Percentiles rank a stretch among this genome's conserved stretches.
These are phyloP conservation scores for Penstemon barbatus DNA, from an alignment of 257 asterid species.

Conservation along the genomic window DNA sequence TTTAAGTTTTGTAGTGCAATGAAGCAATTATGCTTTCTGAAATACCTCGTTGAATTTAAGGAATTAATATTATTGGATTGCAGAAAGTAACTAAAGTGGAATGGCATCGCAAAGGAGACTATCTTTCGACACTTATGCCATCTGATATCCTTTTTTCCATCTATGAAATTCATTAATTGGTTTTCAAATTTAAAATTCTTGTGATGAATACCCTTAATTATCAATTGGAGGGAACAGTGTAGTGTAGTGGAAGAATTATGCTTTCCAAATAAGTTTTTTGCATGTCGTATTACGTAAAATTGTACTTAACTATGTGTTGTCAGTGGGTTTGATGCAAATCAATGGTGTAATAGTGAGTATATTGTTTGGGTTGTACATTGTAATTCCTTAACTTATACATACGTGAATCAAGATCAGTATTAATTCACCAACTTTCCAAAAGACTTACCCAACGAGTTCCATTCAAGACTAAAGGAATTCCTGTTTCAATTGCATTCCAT, in stretches of 20 bases:
- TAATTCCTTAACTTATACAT: constrained; percentile 58
- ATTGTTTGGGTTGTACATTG: constrained; percentile 25
- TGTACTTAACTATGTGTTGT: constrained; percentile 2
- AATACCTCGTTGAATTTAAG: constrained; percentile 19
- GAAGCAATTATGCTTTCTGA: constrained; percentile 7
- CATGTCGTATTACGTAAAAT: constrained; percentile 3
- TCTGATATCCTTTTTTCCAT: constrained; percentile 83
- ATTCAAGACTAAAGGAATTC: constrained; percentile 85
- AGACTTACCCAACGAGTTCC: constrained; percentile 69
- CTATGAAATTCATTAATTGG: constrained; percentile 24
- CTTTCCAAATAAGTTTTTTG: constrained; percentile 11
- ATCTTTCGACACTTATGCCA: constrained; percentile 84
- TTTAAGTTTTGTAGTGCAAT: constrained; percentile 3
- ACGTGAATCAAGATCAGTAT: constrained; percentile 82
- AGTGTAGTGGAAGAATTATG: constrained; percentile 3
- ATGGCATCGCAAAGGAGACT: constrained; percentile 99
- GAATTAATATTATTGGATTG: constrained; percentile 31
- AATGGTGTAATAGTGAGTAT: not conserved
- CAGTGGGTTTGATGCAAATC: not conserved
- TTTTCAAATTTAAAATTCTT: constrained; percentile 1
- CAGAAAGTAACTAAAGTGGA: constrained; percentile 90
- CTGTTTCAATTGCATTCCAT: constrained; percentile 86
- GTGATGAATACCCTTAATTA: not conserved
- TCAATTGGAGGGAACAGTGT: not conserved
- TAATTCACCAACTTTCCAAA: constrained; percentile 83